Evolutionary conservation across 176 grass and related monocot species (phyloP).

Genomic region (Coix lacrymajobi): DNA sequence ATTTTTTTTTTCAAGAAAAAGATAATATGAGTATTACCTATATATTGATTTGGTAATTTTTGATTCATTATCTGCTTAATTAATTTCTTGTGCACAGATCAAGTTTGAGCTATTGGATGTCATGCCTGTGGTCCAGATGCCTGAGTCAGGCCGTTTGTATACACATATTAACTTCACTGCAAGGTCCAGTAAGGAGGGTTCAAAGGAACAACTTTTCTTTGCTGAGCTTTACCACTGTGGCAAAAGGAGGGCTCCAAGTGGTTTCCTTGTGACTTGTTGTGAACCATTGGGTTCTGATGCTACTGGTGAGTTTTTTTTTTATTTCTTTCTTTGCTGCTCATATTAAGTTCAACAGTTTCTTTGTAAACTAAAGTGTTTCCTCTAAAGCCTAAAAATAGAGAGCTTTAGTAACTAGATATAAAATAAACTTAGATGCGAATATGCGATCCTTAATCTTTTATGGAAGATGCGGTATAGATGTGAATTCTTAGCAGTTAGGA

Average conservation of each 20-base stretch:
- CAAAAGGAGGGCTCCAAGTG: not conserved
- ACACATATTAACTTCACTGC: conserved; percentile 16
- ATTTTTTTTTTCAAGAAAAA: not conserved
- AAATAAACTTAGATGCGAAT: not conserved
- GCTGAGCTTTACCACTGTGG: conserved; percentile 1
- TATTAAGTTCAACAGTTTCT: not conserved
- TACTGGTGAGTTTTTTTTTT: not conserved
- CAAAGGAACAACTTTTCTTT: conserved; percentile 9
- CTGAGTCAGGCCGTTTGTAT: not conserved
- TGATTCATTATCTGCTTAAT: not conserved
- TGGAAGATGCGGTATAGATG: not conserved
- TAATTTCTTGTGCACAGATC: not conserved
- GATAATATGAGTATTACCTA: not conserved
- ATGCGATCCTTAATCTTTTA: not conserved
- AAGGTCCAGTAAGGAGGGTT: conserved; percentile 12
- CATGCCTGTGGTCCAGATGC: not conserved
- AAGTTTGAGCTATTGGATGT: conserved; percentile 19
- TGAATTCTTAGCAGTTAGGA: not conserved
- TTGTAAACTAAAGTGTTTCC: not conserved
- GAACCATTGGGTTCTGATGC: conserved; percentile 8
- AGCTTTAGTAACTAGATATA: not conserved
- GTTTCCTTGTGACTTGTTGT: not conserved
- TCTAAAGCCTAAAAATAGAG: not conserved
- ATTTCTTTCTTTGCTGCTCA: not conserved
- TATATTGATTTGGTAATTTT: not conserved